Evolutionary conservation across 2,329 filamentous ascomycete species (phyloP).

Genomic region (Aspergillus japonicus): DNA sequence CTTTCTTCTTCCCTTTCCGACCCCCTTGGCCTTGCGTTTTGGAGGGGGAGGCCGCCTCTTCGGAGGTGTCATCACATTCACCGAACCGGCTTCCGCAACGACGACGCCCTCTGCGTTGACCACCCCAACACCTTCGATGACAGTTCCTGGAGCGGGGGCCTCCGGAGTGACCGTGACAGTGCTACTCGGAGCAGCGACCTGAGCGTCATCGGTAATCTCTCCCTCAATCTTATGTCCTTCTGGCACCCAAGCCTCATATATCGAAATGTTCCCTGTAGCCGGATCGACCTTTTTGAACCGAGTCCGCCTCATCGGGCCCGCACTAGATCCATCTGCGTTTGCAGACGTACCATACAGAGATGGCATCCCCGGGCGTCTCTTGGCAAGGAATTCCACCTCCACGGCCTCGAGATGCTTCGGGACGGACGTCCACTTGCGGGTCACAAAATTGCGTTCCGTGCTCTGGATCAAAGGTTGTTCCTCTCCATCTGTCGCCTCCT

Average conservation of each 20-base stretch:
- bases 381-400: slow-evolving; percentile 63
- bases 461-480: slow-evolving; percentile 27
- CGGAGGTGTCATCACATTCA: slow-evolving; percentile 48
- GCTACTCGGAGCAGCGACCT: slow-evolving; percentile 45
- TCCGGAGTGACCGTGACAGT: slow-evolving; percentile 35
- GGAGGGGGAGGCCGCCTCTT: slow-evolving; percentile 70
- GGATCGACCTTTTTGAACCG: slow-evolving; percentile 77
- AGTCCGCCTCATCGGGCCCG: slow-evolving; percentile 67
- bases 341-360: slow-evolving; percentile 47
- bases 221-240: slow-evolving; percentile 79
- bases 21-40: slow-evolving; percentile 77
- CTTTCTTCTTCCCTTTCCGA: slow-evolving; percentile 75
- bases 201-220: slow-evolving; percentile 66
- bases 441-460: slow-evolving; percentile 52
- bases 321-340: slow-evolving; percentile 29
- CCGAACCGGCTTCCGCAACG: slow-evolving; percentile 50
- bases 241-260: slow-evolving; percentile 78
- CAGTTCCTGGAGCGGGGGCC: slow-evolving; percentile 56
- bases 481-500: slow-evolving; percentile 36
- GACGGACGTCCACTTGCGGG: slow-evolving; percentile 59
- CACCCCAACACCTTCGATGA: slow-evolving; percentile 59
- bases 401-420: slow-evolving; percentile 58
- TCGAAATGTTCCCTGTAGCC: slow-evolving; percentile 72
- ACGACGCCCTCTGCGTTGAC: slow-evolving; percentile 62
- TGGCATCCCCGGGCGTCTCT: slow-evolving; percentile 59